A percentile compares a stretch with the other conserved stretches of the same genome.
These are phyloP conservation scores for Trametes versicolor DNA, from an alignment of 1,284 basidiomycete species.

Conservation along the genomic window DNA sequence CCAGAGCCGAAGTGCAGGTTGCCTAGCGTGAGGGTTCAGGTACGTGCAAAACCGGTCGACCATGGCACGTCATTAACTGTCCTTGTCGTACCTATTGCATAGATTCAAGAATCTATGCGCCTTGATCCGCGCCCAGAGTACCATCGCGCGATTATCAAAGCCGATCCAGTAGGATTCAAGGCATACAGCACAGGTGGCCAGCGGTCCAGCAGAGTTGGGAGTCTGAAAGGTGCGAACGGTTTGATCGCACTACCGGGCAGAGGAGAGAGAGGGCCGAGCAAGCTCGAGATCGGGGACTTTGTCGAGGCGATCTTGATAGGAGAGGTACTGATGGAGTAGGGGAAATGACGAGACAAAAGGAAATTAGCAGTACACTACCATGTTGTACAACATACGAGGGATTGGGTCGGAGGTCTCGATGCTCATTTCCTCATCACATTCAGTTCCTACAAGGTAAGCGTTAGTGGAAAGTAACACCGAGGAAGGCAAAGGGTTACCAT, in stretches of 20 bases:
- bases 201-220: conserved; percentile 81
- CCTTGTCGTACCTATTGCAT: conserved; percentile 1
- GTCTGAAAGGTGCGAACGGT: conserved; percentile 81
- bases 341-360: background rate
- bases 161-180: conserved; percentile 56
- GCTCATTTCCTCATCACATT: conserved; percentile 38
- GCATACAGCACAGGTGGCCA: conserved; percentile 89
- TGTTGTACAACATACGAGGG: conserved; percentile 25
- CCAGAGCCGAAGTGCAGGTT: conserved; percentile 62
- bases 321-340: conserved; percentile 60
- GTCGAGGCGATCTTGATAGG: conserved; percentile 73
- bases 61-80: background rate
- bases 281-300: conserved; percentile 60
- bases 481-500: conserved; percentile 51
- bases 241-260: conserved; percentile 72
- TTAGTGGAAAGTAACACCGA: background rate
- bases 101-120: conserved; percentile 69
- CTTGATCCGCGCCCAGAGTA: conserved; percentile 85
- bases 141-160: conserved; percentile 76
- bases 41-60: conserved; percentile 41
- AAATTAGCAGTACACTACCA: conserved; percentile 19
- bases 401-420: conserved; percentile 6
- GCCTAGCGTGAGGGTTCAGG: conserved; percentile 74
- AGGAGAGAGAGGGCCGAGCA: conserved; percentile 49
- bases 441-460: conserved; percentile 35